Percentiles rank a stretch among this genome's conserved stretches.
These are phyloP conservation scores for Metarhizium anisopliae DNA, from an alignment of 2,329 filamentous ascomycete genomes.

Conservation along the genomic window DNA sequence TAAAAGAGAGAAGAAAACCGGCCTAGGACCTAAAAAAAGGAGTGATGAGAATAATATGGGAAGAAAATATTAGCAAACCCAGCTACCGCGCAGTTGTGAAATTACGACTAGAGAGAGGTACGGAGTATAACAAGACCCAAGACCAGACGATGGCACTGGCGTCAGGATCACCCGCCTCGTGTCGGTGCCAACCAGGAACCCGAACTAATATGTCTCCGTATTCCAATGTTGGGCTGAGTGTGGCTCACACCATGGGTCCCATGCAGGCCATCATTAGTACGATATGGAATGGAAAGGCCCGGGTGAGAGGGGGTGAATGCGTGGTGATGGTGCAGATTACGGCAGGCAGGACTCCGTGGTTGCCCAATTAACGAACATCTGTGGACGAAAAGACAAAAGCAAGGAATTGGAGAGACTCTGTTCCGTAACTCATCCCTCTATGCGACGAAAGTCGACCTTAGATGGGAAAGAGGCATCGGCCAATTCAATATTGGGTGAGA, in stretches of 20 bases:
- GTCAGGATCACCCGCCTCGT: not conserved
- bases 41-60: not conserved
- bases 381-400: not conserved
- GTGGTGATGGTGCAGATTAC: not conserved
- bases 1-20: not conserved
- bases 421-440: no score
- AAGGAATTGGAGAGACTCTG: not conserved
- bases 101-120: constrained; percentile 11
- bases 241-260: constrained; percentile 9
- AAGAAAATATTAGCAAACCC: not conserved
- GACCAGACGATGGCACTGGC: not conserved
- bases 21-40: not conserved
- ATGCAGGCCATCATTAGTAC: constrained; percentile 4
- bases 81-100: constrained; percentile 9
- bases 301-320: not conserved
- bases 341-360: not conserved
- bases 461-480: not conserved
- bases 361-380: not conserved
- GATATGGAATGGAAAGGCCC: not conserved
- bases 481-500: not conserved
- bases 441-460: no score
- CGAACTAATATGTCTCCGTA: constrained; percentile 5
- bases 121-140: not conserved
- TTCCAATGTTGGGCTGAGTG: not conserved
- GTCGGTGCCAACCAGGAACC: not conserved